phyloP scores from a whole-genome alignment of 2,329 filamentous ascomycete genomes.

The Sporothrix curviconia region DNA sequence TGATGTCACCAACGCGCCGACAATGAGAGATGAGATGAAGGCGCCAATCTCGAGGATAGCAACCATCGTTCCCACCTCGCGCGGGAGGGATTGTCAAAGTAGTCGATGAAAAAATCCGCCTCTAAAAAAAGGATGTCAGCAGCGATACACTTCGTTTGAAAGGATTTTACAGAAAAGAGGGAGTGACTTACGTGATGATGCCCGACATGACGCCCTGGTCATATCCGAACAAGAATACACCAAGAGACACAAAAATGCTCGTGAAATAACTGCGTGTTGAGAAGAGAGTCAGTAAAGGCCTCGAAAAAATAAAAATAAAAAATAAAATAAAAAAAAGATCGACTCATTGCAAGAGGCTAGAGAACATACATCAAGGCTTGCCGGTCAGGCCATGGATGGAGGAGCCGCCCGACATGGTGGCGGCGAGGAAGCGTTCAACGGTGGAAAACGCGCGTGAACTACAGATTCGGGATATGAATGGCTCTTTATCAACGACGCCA shows the following conservation, averaged over 20 bases:
- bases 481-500: constrained; percentile 57
- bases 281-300: neutral
- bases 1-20: constrained; percentile 88
- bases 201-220: constrained; percentile 85
- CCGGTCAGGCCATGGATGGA: constrained; percentile 89
- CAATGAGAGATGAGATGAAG: constrained; percentile 77
- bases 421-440: constrained; percentile 64
- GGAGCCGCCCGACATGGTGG: constrained; percentile 79
- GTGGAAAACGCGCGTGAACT: constrained; percentile 56
- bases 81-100: constrained; percentile 81
- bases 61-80: constrained; percentile 93
- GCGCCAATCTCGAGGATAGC: constrained; percentile 93
- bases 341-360: too few species aligned
- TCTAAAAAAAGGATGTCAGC: constrained; percentile 37
- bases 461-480: constrained; percentile 67
- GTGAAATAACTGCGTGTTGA: constrained; percentile 72
- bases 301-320: too few species aligned
- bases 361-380: constrained; percentile 74
- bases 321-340: too few species aligned
- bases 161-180: too few species aligned
- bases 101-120: constrained; percentile 82
- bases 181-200: constrained; percentile 52
- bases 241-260: constrained; percentile 80
- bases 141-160: too few species aligned
- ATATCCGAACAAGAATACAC: constrained; percentile 84